Base-by-base conservation (phyloP, 169 alveolate genomes). In the Babesia ovata region DNA sequence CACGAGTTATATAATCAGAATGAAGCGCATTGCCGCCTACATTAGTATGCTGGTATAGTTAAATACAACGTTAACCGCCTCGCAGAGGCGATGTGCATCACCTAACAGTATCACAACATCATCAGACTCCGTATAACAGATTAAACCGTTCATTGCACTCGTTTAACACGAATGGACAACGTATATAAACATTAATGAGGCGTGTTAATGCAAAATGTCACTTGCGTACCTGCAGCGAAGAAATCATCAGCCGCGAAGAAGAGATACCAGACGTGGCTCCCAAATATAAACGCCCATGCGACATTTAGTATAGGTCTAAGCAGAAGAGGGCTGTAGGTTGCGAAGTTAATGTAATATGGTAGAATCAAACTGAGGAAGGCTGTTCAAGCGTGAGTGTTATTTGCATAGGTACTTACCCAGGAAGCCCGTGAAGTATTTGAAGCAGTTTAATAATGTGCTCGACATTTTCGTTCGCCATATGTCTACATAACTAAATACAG, bases 241-340 rank as follows among this genome's bases (percentile, higher is more conserved):
- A 67, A 42, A 26, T 67, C 76, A 0, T 67, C 76, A 29, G 61
- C 28, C 16, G 84, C 36, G 12, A 75, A 42, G 26, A 81, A 56
- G 0, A 81, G 70, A 45, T 72, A 62, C 94, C 94, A 90, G 24
- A 90, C 17, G 39, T 88, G 91, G 16, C 86, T 81, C 22, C 94
- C 94, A 60, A 90, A 90, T 65, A 90, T 61, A 63, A 74, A 85
- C 9, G 91, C 94, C 94, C 94, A 90, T 53, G 91, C 75, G 28
- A 90, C 54, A 67, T 90, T 90, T 21, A 90, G 65, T 21, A 90
- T 16, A 14, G 92, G 91, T 45, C 94, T 52, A 9, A 90, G 56
- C 36, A 90, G 58, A 16, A 56, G 58, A 0, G 92, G 90, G 48
- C 63, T 76, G 17, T 59, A 73, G 10, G 74, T 50, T 58, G 75